Evolutionary conservation across 1,284 basidiomycete genomes (phyloP).

Genomic region (Cutaneotrichosporon sp.): DNA sequence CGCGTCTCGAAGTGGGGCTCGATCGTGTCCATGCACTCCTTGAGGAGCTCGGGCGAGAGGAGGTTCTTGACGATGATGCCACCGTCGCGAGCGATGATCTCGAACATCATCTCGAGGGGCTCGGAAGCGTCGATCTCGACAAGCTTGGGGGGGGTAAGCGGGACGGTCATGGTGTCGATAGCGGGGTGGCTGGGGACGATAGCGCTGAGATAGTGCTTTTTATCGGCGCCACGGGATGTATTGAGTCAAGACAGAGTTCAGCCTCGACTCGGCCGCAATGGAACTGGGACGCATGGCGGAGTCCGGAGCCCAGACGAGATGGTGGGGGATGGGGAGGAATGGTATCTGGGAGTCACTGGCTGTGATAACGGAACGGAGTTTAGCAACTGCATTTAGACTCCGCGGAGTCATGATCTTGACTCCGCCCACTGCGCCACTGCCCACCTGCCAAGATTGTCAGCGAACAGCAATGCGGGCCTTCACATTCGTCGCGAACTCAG

Average conservation of each 20-base stretch:
- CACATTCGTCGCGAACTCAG: too few species aligned
- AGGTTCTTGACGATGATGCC: background rate
- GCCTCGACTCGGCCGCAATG: too few species aligned
- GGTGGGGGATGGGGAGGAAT: too few species aligned
- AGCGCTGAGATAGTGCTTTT: background rate
- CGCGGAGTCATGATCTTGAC: background rate
- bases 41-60: background rate
- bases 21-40: background rate
- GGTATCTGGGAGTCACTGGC: too few species aligned
- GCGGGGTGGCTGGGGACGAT: background rate
- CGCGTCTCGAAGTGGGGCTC: background rate
- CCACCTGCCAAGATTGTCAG: background rate
- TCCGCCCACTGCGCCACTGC: background rate
- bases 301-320: too few species aligned
- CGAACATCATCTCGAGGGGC: background rate
- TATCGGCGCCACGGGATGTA: too few species aligned
- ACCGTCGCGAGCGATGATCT: background rate
- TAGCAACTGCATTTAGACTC: background rate
- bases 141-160: background rate
- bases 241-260: too few species aligned
- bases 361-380: background rate
- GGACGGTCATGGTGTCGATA: background rate
- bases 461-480: background rate
- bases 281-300: too few species aligned
- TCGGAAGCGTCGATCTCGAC: background rate